Base-by-base conservation (phyloP, 1,139 yeast genomes). In the Williopsis jadinii region DNA sequence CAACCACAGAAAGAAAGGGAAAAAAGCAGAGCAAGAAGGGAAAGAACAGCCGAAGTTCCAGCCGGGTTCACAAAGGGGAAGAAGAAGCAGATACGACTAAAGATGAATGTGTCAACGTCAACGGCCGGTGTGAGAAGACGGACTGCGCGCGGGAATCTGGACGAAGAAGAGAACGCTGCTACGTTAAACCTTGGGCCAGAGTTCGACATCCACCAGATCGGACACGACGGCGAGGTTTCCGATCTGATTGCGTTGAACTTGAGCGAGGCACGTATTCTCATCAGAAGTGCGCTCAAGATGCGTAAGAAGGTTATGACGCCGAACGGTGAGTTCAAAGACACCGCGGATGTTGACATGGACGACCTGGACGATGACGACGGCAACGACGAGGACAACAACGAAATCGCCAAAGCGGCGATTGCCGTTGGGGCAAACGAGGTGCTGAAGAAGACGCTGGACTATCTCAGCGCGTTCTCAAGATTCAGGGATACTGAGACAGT, bases 401-500 rank as follows among this genome's bases (percentile, higher is more conserved):
- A 78, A 50, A 71, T 80, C 43, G 75, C 84, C 32, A 77, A 77
- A 57, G 76, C 79, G 59, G 85, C 84, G 41, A 77, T 84, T 46
- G 84, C 84, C 6, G 71, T 70, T 3, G 70, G 68, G 30, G 71
- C 71, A 9, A 73, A 64, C 72, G 90, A 84, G 61, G 94, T 92
- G 42, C 71, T 92, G 65, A 88, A 92, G 61, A 92, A 92, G 61
- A 87, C 98, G 1, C 76, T 92, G 62, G 94, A 88, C 59, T 88
- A 87, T 60, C 70, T 94, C 48, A 75, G 94, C 5, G 79, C 77
- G 38, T 92, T 92, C 66, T 82, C 97, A 9, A 72, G 97, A 52
- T 92, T 90, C 64, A 82, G 87, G 64, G 95, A 88, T 61, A 84
- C 88, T 39, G 92, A 90, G 48, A 86, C 97, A 0, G 92, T 95